Percentiles rank a stretch among this genome's conserved stretches.
Evolutionary conservation across 2,329 filamentous ascomycete species (phyloP).

Genomic region (Diaporthe caulivora): DNA sequence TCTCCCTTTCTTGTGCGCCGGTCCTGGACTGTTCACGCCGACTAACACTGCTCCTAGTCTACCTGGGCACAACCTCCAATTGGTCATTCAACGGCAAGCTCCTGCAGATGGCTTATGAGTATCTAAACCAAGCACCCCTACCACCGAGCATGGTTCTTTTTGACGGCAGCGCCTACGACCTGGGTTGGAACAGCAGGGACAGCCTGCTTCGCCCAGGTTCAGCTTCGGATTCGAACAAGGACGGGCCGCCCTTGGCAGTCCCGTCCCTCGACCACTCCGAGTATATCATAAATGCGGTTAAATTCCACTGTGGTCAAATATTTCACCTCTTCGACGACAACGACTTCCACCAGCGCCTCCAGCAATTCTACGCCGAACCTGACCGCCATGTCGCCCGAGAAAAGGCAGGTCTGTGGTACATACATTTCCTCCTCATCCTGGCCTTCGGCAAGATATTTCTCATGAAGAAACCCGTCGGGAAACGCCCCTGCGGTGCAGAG

Average conservation of each 20-base stretch:
- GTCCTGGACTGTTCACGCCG: background rate
- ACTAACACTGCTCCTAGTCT: conserved; percentile 51
- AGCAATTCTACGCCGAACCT: conserved; percentile 46
- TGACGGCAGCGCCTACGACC: conserved; percentile 63
- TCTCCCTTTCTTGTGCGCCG: background rate
- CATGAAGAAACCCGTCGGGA: conserved; percentile 51
- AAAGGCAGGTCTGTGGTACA: conserved; percentile 57
- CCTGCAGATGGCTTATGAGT: conserved; percentile 61
- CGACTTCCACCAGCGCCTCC: conserved; percentile 56
- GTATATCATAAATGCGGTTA: conserved; percentile 67
- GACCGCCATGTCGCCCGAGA: conserved; percentile 33
- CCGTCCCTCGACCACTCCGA: conserved; percentile 64
- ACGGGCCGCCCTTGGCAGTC: conserved; percentile 43
- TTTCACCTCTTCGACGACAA: conserved; percentile 68
- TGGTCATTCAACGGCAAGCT: conserved; percentile 67
- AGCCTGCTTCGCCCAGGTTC: background rate
- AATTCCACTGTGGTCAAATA: conserved; percentile 66
- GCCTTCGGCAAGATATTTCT: conserved; percentile 68
- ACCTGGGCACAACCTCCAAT: conserved; percentile 67
- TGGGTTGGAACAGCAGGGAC: conserved; percentile 62
- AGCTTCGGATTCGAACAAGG: background rate
- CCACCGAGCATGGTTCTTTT: conserved; percentile 60
- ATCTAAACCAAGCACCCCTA: conserved; percentile 56
- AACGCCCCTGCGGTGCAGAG: conserved; percentile 59
- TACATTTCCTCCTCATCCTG: conserved; percentile 65